Evolutionary conservation across 495 filamentous ascomycete genomes (phyloP), one percentile per base, ranked within the genome.

Genomic region (Tuber umbilicatum): DNA sequence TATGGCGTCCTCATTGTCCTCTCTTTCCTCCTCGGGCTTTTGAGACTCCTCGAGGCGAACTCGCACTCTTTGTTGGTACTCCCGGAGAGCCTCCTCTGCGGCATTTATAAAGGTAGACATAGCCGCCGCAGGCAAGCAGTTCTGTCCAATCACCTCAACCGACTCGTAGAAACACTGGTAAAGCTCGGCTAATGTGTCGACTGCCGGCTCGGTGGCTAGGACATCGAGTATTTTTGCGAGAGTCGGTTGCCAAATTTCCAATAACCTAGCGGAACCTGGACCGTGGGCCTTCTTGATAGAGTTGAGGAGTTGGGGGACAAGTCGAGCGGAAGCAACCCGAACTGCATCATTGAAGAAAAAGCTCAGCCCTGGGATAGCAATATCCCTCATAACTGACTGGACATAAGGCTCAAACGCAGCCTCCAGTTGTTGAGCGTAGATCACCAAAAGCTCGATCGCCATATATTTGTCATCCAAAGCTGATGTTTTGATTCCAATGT

Each of bases 291-390:
- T 92, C 85, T 97, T 95, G 86, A 93, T 97, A 1, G 94, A 91
- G 83, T 94, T 97, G 19, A 99, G 89, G 19, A 99, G 91, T 80
- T 97, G 93, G 1, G 96, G 96, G 19, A 98, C 91, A 76, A 94
- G 89, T 84, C 97, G 97, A 9, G 96, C 96, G 17, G 96, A 95
- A 35, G 96, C 93, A 45, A 96, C 94, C 27, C 96, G 92, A 64
- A 98, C 96, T 1, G 95, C 94, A 84, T 99, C 96, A 83, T 98
- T 97, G 89, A 99, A 99, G 87, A 99, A 98, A 88, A 98, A 99
- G 6, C 93, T 91, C 35, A 99, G 88, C 1, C 96, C 93, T 37
- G 96, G 94, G 43, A 99, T 85, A 7, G 94, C 93, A 80, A 98
- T 95, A 83, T 96, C 95, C 83, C 95, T 93, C 92, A 97, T 95